These are phyloP conservation scores for Debaryomyces robertsiae DNA, from an alignment of 1,139 yeast genomes.

Conservation along the genomic window DNA sequence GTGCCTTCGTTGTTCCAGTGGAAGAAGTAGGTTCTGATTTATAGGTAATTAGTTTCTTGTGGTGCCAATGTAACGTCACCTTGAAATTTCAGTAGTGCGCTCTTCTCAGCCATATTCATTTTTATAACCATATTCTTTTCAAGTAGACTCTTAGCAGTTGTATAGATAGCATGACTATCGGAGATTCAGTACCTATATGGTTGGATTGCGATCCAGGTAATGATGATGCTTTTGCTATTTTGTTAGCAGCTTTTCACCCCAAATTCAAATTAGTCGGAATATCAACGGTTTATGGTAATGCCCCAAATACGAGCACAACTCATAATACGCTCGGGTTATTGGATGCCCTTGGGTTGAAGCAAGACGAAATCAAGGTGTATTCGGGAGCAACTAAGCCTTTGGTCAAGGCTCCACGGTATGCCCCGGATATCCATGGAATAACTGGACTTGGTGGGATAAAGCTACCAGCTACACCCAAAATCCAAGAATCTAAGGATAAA, in stretches of 20 bases:
- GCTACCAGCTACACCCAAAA: slow-evolving; percentile 52
- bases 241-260: slow-evolving; percentile 63
- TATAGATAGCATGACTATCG: slow-evolving; percentile 20
- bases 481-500: slow-evolving; percentile 32
- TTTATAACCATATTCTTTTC: too few relatives aligned
- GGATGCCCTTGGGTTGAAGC: slow-evolving; percentile 52
- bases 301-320: slow-evolving; percentile 67
- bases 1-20: slow-evolving; percentile 75
- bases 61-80: slow-evolving; percentile 10
- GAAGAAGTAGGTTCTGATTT: slow-evolving; percentile 42
- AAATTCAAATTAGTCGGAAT: slow-evolving; percentile 66
- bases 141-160: too few relatives aligned
- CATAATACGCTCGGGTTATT: slow-evolving; percentile 67
- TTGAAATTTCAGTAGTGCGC: slow-evolving; percentile 2
- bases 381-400: slow-evolving; percentile 67
- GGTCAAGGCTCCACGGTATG: slow-evolving; percentile 47
- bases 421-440: slow-evolving; percentile 71
- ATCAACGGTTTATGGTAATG: slow-evolving; percentile 83
- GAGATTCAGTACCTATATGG: slow-evolving; percentile 63
- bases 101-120: neutral
- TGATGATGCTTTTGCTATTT: slow-evolving; percentile 81
- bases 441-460: slow-evolving; percentile 76
- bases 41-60: slow-evolving; percentile 12
- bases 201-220: slow-evolving; percentile 95
- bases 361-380: slow-evolving; percentile 59